A percentile compares a stretch with the other conserved stretches of the same genome.
Conservation (phyloP, 2,329 filamentous ascomycete species). For the Neopestalotiopsis sp. region DNA sequence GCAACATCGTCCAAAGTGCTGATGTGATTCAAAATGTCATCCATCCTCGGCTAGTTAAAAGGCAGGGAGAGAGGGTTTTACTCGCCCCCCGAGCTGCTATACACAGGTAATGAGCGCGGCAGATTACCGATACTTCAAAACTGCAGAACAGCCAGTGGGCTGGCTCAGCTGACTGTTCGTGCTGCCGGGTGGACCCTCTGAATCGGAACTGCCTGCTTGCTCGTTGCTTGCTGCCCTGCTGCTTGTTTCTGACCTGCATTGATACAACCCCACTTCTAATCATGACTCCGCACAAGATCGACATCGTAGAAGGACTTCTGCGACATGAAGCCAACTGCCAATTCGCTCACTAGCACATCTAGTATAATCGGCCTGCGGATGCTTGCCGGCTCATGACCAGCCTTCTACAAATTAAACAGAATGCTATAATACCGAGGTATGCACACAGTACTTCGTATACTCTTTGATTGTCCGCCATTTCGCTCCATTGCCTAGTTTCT, state of each 20-base stretch:
- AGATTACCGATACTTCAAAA: background rate
- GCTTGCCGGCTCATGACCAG: background rate
- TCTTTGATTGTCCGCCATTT: background rate
- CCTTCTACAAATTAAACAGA: background rate
- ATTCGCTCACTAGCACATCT: no score
- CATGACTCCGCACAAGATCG: background rate
- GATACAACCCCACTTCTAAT: background rate
- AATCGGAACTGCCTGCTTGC: background rate
- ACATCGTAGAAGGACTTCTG: background rate
- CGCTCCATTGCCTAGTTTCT: background rate
- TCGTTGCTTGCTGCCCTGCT: background rate
- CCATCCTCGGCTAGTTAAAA: no score
- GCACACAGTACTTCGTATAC: background rate
- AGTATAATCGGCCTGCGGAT: no score
- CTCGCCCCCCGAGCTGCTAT: no score
- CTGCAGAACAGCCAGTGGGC: background rate
- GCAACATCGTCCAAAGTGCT: background rate
- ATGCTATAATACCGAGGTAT: background rate
- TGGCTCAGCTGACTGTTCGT: background rate
- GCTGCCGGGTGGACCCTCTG: background rate
- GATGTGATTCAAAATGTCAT: no score
- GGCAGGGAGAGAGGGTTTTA: no score
- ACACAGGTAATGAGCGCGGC: no score
- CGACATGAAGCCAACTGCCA: background rate
- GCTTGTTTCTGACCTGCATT: conserved; percentile 2